Percentiles rank a stretch among this genome's conserved stretches.
Evolutionary conservation across 2,329 filamentous ascomycete species (phyloP).

Genomic region (Fusarium burgessii): DNA sequence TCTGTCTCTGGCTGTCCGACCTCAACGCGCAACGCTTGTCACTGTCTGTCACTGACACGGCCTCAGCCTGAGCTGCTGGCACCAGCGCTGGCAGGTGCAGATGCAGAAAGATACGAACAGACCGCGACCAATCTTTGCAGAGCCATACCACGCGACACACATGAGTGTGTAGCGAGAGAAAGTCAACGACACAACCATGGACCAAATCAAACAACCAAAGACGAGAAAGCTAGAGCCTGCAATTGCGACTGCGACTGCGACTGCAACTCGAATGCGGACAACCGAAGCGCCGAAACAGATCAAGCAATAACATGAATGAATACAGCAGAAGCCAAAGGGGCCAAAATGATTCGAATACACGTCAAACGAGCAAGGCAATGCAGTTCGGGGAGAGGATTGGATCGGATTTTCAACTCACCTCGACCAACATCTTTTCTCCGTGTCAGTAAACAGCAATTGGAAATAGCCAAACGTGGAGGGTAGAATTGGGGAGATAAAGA

Average conservation of each 20-base stretch:
- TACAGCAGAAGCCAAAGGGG: background rate
- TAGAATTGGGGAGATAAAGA: conserved; percentile 15
- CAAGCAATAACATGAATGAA: conserved; percentile 17
- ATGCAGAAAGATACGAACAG: conserved; percentile 7
- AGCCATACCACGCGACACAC: conserved; percentile 30
- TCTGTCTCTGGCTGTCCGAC: conserved; percentile 34
- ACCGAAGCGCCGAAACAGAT: background rate
- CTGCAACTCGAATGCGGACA: background rate
- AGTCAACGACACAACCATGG: conserved; percentile 10
- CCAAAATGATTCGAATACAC: conserved; percentile 18
- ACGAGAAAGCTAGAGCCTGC: background rate
- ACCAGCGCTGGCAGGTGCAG: background rate
- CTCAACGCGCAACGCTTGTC: conserved; percentile 33
- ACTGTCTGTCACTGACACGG: conserved; percentile 22
- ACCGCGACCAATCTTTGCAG: conserved; percentile 28
- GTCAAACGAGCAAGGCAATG: conserved; percentile 19
- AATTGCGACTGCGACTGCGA: background rate
- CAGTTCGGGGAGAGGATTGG: background rate
- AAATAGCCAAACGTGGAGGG: conserved; percentile 8
- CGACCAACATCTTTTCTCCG: conserved; percentile 51
- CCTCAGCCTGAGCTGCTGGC: conserved; percentile 2
- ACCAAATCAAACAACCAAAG: background rate
- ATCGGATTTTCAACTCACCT: conserved; percentile 49
- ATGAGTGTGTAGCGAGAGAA: conserved; percentile 21
- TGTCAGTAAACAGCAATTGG: conserved; percentile 21